These are phyloP conservation scores for Aspergillus puulaauensis DNA, from an alignment of 2,329 filamentous ascomycete species.

Conservation along the genomic window DNA sequence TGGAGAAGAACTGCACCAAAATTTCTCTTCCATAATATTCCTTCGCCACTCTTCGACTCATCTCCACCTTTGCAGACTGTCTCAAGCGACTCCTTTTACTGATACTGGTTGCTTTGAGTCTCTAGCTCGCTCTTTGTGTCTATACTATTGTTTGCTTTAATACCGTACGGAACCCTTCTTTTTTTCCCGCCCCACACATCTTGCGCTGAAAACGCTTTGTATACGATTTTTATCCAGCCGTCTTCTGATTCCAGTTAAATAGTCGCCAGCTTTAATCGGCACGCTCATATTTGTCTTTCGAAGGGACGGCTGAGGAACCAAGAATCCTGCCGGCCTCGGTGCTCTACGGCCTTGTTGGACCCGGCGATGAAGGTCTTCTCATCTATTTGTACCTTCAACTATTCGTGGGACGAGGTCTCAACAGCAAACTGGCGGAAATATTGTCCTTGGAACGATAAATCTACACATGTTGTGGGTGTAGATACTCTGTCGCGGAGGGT, in stretches of 20 bases:
- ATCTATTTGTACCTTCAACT: conserved; percentile 85
- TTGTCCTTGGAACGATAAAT: conserved; percentile 98
- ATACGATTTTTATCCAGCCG: not conserved
- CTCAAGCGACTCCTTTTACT: not conserved
- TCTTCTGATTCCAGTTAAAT: not conserved
- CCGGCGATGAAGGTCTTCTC: conserved; percentile 89
- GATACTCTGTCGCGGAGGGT: conserved; percentile 79
- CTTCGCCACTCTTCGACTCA: conserved; percentile 18
- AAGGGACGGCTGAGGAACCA: not conserved
- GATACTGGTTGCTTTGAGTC: not conserved
- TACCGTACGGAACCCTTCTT: not conserved
- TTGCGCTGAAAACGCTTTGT: not conserved
- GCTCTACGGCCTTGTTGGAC: not conserved
- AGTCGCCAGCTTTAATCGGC: not conserved
- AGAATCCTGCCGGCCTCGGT: not conserved
- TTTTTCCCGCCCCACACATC: not conserved
- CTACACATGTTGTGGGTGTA: conserved; percentile 92
- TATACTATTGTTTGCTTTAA: not conserved
- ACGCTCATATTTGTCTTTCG: not conserved
- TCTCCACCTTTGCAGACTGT: conserved; percentile 10
- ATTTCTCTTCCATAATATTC: conserved; percentile 15
- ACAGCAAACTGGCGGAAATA: conserved; percentile 99
- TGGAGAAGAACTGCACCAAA: conserved; percentile 11
- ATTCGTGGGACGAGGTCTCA: conserved; percentile 98
- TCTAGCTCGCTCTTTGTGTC: not conserved